phyloP scores from a whole-genome alignment of 441 rosid species.

The Brassica balearica region DNA sequence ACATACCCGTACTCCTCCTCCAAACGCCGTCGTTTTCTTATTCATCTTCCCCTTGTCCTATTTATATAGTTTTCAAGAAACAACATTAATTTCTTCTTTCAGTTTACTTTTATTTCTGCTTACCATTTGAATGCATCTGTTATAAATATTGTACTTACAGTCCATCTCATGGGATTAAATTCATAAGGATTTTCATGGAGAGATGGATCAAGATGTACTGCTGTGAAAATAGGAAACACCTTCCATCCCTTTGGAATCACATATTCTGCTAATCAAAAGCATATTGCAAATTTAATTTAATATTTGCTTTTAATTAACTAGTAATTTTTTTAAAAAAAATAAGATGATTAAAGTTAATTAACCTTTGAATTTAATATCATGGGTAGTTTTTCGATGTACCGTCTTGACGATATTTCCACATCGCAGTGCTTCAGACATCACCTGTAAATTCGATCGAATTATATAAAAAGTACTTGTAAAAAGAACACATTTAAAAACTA shows the following conservation, averaged over 20 bases:
- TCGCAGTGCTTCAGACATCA: conserved; percentile 70
- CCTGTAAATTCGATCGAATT: conserved; percentile 46
- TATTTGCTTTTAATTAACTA: background rate
- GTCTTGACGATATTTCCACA: conserved; percentile 84
- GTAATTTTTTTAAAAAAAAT: background rate
- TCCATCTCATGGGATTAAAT: conserved; percentile 91
- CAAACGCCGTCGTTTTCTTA: conserved; percentile 75
- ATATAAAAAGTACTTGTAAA: background rate
- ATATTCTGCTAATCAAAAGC: conserved; percentile 47
- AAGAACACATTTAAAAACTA: background rate
- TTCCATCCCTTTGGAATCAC: conserved; percentile 83
- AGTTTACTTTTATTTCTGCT: background rate
- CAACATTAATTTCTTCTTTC: background rate
- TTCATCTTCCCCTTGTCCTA: conserved; percentile 55
- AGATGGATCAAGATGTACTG: conserved; percentile 63
- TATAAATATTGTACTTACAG: conserved; percentile 43
- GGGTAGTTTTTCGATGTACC: conserved; percentile 69
- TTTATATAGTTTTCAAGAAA: background rate
- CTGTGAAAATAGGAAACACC: conserved; percentile 72
- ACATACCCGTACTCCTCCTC: conserved; percentile 83
- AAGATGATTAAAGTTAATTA: background rate
- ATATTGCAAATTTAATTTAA: background rate
- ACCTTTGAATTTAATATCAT: conserved; percentile 81
- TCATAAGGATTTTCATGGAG: conserved; percentile 72
- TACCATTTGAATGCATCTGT: background rate